Evolutionary conservation across 306 rosid genomes (phyloP).

Genomic region (Quercus rubra): DNA sequence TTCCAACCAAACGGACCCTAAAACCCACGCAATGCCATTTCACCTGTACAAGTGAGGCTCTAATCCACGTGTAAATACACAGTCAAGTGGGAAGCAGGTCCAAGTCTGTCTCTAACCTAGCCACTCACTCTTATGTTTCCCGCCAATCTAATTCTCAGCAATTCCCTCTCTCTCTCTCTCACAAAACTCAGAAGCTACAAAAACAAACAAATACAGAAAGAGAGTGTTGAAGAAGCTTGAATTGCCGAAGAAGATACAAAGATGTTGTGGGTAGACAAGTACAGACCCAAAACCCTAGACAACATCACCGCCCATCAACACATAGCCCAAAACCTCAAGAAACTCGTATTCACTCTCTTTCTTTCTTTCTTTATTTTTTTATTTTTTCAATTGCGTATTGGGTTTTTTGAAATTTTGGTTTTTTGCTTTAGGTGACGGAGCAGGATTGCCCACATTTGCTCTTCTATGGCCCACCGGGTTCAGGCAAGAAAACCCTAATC

Average conservation of each 20-base stretch:
- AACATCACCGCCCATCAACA: conserved; percentile 61
- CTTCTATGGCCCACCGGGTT: conserved; percentile 90
- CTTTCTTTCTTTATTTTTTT: background rate
- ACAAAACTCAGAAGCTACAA: too few relatives aligned
- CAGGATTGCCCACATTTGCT: conserved; percentile 96
- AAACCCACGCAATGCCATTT: too few relatives aligned
- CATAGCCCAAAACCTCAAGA: conserved; percentile 80
- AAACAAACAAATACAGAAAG: too few relatives aligned
- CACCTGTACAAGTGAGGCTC: too few relatives aligned
- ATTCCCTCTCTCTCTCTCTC: too few relatives aligned
- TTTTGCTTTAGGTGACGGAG: conserved; percentile 53
- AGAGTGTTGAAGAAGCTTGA: background rate
- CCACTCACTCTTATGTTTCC: too few relatives aligned
- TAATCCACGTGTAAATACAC: too few relatives aligned
- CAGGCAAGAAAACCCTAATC: conserved; percentile 98
- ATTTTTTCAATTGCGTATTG: background rate
- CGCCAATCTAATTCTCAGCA: too few relatives aligned
- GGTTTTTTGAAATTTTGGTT: too few relatives aligned
- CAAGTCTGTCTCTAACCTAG: too few relatives aligned
- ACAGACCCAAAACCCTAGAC: conserved; percentile 91
- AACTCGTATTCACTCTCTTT: conserved; percentile 44
- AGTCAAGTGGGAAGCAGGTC: too few relatives aligned
- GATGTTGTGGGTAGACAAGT: conserved; percentile 98
- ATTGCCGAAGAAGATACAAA: background rate
- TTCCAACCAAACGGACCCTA: accelerated